Base-by-base conservation (phyloP, 495 filamentous ascomycete genomes). In the Hypoxylon crocopeplum region DNA sequence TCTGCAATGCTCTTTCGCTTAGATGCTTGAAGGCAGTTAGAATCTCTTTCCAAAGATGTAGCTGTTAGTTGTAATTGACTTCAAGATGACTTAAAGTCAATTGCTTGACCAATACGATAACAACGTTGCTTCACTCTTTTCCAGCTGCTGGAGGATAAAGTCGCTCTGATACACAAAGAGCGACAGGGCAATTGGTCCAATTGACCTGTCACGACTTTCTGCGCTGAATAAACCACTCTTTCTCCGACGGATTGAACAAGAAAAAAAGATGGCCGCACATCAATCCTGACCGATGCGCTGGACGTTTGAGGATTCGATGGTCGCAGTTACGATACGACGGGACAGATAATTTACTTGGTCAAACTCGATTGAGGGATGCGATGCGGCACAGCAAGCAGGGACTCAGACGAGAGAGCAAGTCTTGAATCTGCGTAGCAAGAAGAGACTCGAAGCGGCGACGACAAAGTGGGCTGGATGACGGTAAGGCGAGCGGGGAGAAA, bases 401-500 rank as follows among this genome's bases (percentile, higher is more conserved):
- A 12, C 17, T 33, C 52, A 45, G 53, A 46, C 38, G 42, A 30
- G 40, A 12, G 24, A 33, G 24, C 21, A 57, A 34, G 33, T 48
- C 53, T 54, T 45, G 38, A 54, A 50, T 37, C 41, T 37, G 32
- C 39, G 55, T 17, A 12, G 42, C 15, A 42, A 42, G 37, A 41
- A 12, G 24, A 41, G 40, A 44, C 54, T 44, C 49, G 49, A 20
- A 48, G 20, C 44, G 13, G 46, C 41, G 56, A 36, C 46, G 39
- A 37, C 46, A 13, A 48, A 52, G 47, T 63, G 48, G 59, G 48
- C 41, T 57, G 38, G 21, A 64, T 64, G 61, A 64, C 54, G 61
- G 54, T 38, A 48, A 49, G 44, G 44, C 46, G 47, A 49, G 53
- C 60, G 60, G 60, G 61, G 55, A 53, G 44, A 38, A 46, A 19